Conservation (phyloP, 371 early-diverging fungal species). For the Apophysomyces variabilis region DNA sequence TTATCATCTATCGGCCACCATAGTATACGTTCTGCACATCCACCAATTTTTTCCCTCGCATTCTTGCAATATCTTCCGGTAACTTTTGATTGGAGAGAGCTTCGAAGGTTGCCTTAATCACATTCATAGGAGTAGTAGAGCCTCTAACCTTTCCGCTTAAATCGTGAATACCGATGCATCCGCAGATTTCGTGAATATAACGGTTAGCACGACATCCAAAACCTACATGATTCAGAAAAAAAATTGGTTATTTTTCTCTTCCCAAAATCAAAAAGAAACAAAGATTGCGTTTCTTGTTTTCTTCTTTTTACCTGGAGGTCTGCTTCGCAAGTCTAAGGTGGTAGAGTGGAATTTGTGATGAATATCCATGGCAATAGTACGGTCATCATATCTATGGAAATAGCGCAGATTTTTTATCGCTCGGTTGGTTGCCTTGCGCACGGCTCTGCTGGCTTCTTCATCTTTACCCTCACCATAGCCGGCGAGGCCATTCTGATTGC, state of each 20-base stretch:
- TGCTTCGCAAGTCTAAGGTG: conserved; percentile 78
- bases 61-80: conserved; percentile 87
- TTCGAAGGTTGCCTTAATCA: conserved; percentile 95
- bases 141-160: conserved; percentile 92
- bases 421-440: conserved; percentile 86
- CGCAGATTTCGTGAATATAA: conserved; percentile 94
- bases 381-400: conserved; percentile 91
- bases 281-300: not conserved
- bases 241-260: no score
- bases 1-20: conserved; percentile 45
- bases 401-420: conserved; percentile 88
- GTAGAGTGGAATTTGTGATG: conserved; percentile 91
- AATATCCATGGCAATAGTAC: conserved; percentile 92
- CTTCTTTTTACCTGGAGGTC: conserved; percentile 83
- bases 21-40: conserved; percentile 89
- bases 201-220: conserved; percentile 94
- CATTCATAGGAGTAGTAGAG: conserved; percentile 95
- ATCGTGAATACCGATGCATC: conserved; percentile 93
- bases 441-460: conserved; percentile 79
- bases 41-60: conserved; percentile 87
- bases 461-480: conserved; percentile 96
- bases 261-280: not conserved
- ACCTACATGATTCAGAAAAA: conserved; percentile 50
- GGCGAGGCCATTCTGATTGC: conserved; percentile 92
- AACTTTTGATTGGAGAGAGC: conserved; percentile 86